Percentiles rank a stretch among this genome's conserved stretches.
phyloP scores from a whole-genome alignment of 345 rosid genomes.

The Salix purpurea region DNA sequence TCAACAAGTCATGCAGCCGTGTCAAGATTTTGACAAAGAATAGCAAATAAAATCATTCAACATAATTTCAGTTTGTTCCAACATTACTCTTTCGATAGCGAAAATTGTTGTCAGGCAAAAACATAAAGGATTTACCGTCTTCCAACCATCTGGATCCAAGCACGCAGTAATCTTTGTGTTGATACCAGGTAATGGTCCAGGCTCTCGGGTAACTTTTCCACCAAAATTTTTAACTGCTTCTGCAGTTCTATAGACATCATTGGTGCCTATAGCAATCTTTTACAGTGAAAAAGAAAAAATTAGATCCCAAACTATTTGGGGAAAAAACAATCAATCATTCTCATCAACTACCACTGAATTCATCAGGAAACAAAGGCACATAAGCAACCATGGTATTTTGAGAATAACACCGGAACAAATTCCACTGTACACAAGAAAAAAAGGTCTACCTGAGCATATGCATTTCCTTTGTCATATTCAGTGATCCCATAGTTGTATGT shows the following conservation, averaged over 20 bases:
- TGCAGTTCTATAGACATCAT: constrained; percentile 92
- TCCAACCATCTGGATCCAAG: constrained; percentile 99
- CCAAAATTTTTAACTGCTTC: constrained; percentile 79
- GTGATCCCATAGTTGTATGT: constrained; percentile 91
- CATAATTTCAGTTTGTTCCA: background rate
- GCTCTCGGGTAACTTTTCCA: constrained; percentile 85
- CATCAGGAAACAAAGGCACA: background rate
- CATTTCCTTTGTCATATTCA: constrained; percentile 86
- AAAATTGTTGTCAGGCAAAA: background rate
- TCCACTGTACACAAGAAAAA: background rate
- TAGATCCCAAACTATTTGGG: background rate
- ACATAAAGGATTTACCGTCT: constrained; percentile 45
- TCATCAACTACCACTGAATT: background rate
- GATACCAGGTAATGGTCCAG: constrained; percentile 96
- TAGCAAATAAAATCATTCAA: background rate
- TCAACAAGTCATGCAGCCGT: background rate
- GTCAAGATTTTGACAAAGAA: background rate
- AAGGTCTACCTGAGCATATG: constrained; percentile 71
- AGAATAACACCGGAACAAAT: background rate
- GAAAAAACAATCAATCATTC: constrained; percentile 5
- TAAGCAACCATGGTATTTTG: background rate
- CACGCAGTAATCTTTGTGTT: constrained; percentile 93
- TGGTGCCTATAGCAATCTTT: constrained; percentile 94
- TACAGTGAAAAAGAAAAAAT: constrained; percentile 1
- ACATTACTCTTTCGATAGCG: background rate